These are phyloP conservation scores for Tulasnella calospora DNA, from an alignment of 768 basidiomycete genomes.

Conservation along the genomic window DNA sequence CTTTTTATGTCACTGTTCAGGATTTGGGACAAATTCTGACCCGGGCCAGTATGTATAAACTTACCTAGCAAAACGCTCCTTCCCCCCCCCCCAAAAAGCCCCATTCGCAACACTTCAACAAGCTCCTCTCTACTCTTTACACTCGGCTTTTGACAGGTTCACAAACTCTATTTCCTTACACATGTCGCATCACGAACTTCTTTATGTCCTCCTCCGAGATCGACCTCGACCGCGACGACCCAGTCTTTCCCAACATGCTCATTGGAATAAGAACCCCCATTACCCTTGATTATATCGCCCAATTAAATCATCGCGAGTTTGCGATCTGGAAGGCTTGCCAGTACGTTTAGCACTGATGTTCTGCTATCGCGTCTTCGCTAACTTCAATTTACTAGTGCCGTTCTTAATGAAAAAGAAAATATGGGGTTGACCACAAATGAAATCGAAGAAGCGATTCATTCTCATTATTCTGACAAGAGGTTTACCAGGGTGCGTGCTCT, in stretches of 20 bases:
- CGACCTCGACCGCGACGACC: background rate
- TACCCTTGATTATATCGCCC: background rate
- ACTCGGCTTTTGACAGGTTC: background rate
- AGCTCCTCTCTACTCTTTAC: background rate
- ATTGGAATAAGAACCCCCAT: background rate
- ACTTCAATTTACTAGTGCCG: background rate
- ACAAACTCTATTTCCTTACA: background rate
- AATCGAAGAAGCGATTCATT: background rate
- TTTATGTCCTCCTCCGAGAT: background rate
- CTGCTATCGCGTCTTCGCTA: background rate
- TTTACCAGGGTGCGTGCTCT: background rate
- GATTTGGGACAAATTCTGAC: no score
- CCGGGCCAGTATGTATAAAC: no score
- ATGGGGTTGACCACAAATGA: background rate
- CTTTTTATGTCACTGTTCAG: no score
- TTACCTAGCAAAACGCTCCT: no score
- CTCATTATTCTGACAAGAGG: background rate
- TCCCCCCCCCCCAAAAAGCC: no score
- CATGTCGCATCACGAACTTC: background rate
- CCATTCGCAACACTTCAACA: no score
- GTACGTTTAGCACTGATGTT: background rate
- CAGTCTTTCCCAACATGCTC: background rate
- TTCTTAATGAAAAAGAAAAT: background rate
- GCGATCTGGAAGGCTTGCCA: background rate
- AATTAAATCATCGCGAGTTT: background rate